Base-by-base conservation (phyloP, 2,329 filamentous ascomycete species). In the Penicillium olsonii region DNA sequence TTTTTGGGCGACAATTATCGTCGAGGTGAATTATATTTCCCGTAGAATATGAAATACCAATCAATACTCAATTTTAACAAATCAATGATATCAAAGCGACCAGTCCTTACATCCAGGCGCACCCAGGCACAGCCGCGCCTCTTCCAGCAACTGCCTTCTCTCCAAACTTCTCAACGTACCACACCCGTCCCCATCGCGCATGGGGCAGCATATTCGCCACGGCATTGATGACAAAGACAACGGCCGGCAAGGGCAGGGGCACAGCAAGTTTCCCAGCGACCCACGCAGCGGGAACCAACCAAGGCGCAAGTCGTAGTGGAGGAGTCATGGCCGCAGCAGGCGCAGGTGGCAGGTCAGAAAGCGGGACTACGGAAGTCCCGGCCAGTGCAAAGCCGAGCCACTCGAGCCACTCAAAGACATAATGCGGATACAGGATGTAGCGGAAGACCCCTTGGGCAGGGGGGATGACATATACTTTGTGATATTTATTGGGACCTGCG, bases 331-430 rank as follows among this genome's bases (percentile, higher is more conserved):
- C 44, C 11, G 42, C 20, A 11, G 39, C 26, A 11, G 54, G 14
- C 1, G 29, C 38, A 6, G 44, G 17, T 24, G 35, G 48, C 19
- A 44, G 53, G 10, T 17, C 55, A 34, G 24, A 52, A 41, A 54
- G 37, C n/a, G 68, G 63, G 8, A 63, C 67, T 12, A 75, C 65
- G 0, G 68, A 60, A 0, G 68, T 68, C 9, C 71, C 75, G 10
- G 72, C 65, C 22, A 96, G 81, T 77, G 87, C 91, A 69, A 91
- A 99, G 0, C 94, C 94, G 3, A 81, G 70, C 94, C 94, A 99
- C 78, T 99, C 94, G 45, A 96, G 69, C 94, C 94, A 99, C 75
- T 99, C 94, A 66, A 87, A 88, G n/a, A 95, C 78, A 70, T 96
- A 99, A 69, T 99, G 94, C 58, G 94, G 91, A 70, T 87, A 96